These are phyloP conservation scores for Thuja plicata DNA, from an alignment of 83 land plant species.

Conservation along the genomic window DNA sequence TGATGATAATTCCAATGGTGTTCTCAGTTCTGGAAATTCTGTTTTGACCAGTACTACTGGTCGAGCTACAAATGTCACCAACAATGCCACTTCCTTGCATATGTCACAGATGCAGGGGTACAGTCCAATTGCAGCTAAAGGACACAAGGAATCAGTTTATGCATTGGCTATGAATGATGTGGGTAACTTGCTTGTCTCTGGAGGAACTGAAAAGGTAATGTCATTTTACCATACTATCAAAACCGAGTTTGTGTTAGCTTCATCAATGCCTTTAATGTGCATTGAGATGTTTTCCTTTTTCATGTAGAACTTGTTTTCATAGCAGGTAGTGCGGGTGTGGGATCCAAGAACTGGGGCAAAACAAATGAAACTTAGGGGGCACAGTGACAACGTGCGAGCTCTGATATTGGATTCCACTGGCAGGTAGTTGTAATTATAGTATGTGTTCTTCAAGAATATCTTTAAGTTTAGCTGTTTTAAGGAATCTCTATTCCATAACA, in stretches of 20 bases:
- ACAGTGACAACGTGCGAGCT: slow-evolving; percentile 94
- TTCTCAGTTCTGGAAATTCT: slow-evolving; percentile 39
- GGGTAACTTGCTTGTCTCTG: slow-evolving; percentile 91
- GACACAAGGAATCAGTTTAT: slow-evolving; percentile 97
- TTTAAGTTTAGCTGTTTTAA: not conserved
- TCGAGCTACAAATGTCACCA: slow-evolving; percentile 49
- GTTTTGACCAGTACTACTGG: slow-evolving; percentile 36
- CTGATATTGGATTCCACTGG: slow-evolving; percentile 90
- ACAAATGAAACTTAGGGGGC: slow-evolving; percentile 94
- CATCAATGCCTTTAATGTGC: not conserved
- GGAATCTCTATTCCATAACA: slow-evolving; percentile 1
- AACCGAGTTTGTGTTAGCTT: not conserved
- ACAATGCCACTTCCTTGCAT: slow-evolving; percentile 42
- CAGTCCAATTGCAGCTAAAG: slow-evolving; percentile 82
- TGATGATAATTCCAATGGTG: slow-evolving; percentile 69
- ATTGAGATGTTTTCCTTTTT: not conserved
- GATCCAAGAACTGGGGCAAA: slow-evolving; percentile 96
- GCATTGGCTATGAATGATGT: slow-evolving; percentile 96
- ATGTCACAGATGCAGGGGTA: slow-evolving; percentile 60
- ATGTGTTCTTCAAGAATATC: not conserved
- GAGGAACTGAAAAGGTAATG: slow-evolving; percentile 95
- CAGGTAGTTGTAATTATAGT: slow-evolving; percentile 49
- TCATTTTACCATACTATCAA: not conserved
- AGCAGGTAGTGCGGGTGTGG: slow-evolving; percentile 96
- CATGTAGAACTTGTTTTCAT: not conserved